Base-by-base conservation (phyloP, 305 asterid genomes). In the Nicotiana rustica region DNA sequence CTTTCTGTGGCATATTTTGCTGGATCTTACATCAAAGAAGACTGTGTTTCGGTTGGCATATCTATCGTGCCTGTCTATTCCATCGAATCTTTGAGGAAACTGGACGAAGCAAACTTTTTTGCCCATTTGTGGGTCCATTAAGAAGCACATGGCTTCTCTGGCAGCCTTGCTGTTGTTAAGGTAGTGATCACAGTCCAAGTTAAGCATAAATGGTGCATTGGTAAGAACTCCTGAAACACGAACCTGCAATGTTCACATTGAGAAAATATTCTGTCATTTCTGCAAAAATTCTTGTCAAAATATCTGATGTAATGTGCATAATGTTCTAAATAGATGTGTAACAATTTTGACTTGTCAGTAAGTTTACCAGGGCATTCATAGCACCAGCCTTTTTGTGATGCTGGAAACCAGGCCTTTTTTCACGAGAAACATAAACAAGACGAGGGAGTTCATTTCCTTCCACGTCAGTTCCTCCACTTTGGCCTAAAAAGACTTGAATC, bases 331-430 rank as follows among this genome's bases (percentile, higher is more conserved):
- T n/a, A 55, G 10, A 56, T 55, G 15, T 52, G 15, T 29, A 75
- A 75, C 55, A 52, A 0, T 25, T 52, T 52, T 75, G 15, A 25
- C 47, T 0, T 52, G 80, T 10, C 17, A 76, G 29, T 76, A 49
- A 83, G 70, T 83, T 88, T 92, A 96, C 99, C 98, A 96, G 93
- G 80, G 99, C 91, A 84, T 96, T 96, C 98, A 95, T 95, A 69
- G 99, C 99, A 61, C 98, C 98, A 31, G 98, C 98, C 83, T 95
- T 96, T 81, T 96, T 96, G 88, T 96, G 99, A 90, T 96, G 99
- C 88, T 93, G 97, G 82, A 96, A 96, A 65, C 98, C 97, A 0
- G 97, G 99, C 86, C 99, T 91, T 90, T 96, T 96, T 93, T 96
- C 99, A 89, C 99, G 99, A 57, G 99, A 96, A 85, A 96, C 98